Percentiles rank a stretch among this genome's conserved stretches.
These are phyloP conservation scores for Scheffersomyces lignicola DNA, from an alignment of 1,139 yeast genomes.

Conservation along the genomic window DNA sequence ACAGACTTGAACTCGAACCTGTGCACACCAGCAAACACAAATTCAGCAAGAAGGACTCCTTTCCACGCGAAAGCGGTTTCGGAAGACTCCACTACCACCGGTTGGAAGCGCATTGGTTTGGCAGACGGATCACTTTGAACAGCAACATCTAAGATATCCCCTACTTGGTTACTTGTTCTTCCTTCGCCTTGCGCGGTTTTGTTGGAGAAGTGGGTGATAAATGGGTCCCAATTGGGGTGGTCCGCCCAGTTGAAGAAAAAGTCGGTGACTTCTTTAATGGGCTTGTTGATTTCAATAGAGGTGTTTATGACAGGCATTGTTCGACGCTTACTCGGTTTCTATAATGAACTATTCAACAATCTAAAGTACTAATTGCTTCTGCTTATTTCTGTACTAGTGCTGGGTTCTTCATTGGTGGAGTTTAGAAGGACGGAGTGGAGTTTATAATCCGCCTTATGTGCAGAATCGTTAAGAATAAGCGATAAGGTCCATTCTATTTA, in stretches of 20 bases:
- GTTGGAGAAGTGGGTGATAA: neutral
- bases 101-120: too few species aligned
- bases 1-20: slow-evolving; percentile 8
- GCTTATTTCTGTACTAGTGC: too few species aligned
- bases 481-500: too few species aligned
- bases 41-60: slow-evolving; percentile 8
- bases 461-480: too few species aligned
- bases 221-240: neutral
- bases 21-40: slow-evolving; percentile 8
- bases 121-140: too few species aligned
- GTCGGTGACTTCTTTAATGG: neutral
- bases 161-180: neutral
- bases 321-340: too few species aligned
- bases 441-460: too few species aligned
- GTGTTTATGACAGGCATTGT: slow-evolving; percentile 10
- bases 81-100: slow-evolving; percentile 6
- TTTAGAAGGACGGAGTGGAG: too few species aligned
- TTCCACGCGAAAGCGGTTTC: slow-evolving; percentile 8
- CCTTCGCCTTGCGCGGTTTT: neutral
- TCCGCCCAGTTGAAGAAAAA: neutral
- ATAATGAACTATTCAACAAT: too few species aligned
- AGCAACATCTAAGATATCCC: slow-evolving; percentile 2
- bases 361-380: too few species aligned
- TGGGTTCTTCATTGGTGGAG: too few species aligned
- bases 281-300: neutral